Conservation (phyloP, 331 rosid species). For the Malus hybrid region DNA sequence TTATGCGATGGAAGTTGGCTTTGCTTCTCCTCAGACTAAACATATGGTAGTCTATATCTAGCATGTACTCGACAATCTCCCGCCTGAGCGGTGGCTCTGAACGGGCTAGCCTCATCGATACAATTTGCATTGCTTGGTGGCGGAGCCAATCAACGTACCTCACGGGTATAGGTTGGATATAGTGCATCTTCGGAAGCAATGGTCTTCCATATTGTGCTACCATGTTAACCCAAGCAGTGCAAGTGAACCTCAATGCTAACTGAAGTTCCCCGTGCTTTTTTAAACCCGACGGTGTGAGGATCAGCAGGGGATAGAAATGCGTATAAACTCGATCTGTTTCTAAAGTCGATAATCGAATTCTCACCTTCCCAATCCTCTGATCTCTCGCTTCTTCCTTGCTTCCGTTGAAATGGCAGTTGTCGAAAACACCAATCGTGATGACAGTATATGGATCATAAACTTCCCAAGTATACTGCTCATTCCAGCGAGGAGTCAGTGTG, state of each 20-base stretch:
- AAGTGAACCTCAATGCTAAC: slow-evolving; percentile 77
- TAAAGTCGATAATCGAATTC: slow-evolving; percentile 81
- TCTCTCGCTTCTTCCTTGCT: slow-evolving; percentile 44
- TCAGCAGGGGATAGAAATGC: slow-evolving; percentile 75
- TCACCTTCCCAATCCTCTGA: slow-evolving; percentile 81
- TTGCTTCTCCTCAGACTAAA: slow-evolving; percentile 89
- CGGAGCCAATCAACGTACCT: slow-evolving; percentile 72
- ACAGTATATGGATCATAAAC: slow-evolving; percentile 87
- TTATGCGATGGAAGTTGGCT: slow-evolving; percentile 75
- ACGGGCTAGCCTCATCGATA: slow-evolving; percentile 53
- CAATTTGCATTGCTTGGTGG: slow-evolving; percentile 84
- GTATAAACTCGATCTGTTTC: slow-evolving; percentile 75
- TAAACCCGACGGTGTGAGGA: slow-evolving; percentile 57
- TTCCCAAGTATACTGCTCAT: slow-evolving; percentile 97
- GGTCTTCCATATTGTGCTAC: slow-evolving; percentile 73
- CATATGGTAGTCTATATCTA: slow-evolving; percentile 81
- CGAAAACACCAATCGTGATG: slow-evolving; percentile 77
- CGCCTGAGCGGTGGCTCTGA: slow-evolving; percentile 89
- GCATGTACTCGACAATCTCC: slow-evolving; percentile 86
- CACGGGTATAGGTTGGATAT: slow-evolving; percentile 67
- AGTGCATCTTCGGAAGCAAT: slow-evolving; percentile 92
- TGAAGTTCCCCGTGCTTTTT: slow-evolving; percentile 95
- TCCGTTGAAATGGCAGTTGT: slow-evolving; percentile 65
- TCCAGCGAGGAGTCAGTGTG: slow-evolving; percentile 77
- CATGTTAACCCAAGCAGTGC: slow-evolving; percentile 85